These are phyloP conservation scores for Candida anglica DNA, from an alignment of 805 yeast species.

Conservation along the genomic window DNA sequence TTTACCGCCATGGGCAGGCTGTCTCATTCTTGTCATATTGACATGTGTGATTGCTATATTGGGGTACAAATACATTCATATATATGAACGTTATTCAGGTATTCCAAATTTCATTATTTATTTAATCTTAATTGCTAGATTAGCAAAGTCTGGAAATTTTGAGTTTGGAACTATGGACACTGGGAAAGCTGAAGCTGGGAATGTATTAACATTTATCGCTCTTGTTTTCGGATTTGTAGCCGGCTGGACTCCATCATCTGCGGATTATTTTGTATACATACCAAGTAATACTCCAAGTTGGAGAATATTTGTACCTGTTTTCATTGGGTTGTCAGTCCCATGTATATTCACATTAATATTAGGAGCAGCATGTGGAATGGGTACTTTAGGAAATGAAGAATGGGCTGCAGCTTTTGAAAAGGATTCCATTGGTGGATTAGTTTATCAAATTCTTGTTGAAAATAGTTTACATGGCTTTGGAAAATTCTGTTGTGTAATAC, in stretches of 20 bases:
- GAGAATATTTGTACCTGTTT: slow-evolving; percentile 24
- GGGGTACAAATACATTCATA: slow-evolving; percentile 28
- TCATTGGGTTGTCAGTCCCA: slow-evolving; percentile 23
- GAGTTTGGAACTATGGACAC: slow-evolving; percentile 23
- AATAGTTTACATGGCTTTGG: slow-evolving; percentile 28
- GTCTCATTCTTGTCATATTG: slow-evolving; percentile 26
- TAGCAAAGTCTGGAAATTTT: slow-evolving; percentile 20
- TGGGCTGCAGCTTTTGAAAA: slow-evolving; percentile 26
- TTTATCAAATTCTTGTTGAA: slow-evolving; percentile 23
- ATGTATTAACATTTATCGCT: slow-evolving; percentile 23
- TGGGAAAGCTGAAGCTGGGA: slow-evolving; percentile 22
- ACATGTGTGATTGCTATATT: slow-evolving; percentile 26
- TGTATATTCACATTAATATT: slow-evolving; percentile 23
- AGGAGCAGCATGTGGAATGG: slow-evolving; percentile 31
- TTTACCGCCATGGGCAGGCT: slow-evolving; percentile 33
- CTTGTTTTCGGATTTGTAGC: slow-evolving; percentile 29
- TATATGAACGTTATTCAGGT: slow-evolving; percentile 29
- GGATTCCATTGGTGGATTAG: slow-evolving; percentile 31
- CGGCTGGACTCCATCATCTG: slow-evolving; percentile 31
- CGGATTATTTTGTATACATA: slow-evolving; percentile 32
- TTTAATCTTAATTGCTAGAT: slow-evolving; percentile 24
- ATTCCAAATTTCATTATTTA: slow-evolving; percentile 26
- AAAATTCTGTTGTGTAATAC: slow-evolving; percentile 25
- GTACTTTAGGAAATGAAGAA: slow-evolving; percentile 16
- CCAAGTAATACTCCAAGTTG: slow-evolving; percentile 20